These are phyloP conservation scores for Solanum hybrid DNA, from an alignment of 305 asterid species.

Conservation along the genomic window DNA sequence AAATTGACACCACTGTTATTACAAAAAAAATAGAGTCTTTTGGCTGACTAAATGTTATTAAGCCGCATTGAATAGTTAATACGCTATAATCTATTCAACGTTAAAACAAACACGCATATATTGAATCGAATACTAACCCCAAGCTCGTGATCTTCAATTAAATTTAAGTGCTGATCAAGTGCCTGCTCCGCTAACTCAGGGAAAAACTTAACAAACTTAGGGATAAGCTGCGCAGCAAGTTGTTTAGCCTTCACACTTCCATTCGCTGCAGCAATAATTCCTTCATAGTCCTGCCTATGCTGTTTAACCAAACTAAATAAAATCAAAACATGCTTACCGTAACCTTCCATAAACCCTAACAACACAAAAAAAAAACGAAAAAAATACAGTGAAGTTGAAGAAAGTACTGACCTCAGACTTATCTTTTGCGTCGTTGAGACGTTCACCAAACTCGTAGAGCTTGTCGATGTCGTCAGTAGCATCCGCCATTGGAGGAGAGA, in stretches of 20 bases:
- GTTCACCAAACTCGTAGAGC: constrained; percentile 75
- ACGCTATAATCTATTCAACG: not conserved
- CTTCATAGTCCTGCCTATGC: constrained; percentile 68
- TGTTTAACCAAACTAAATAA: constrained; percentile 17
- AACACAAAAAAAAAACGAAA: not conserved
- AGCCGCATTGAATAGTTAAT: not conserved
- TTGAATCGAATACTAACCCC: constrained; percentile 38
- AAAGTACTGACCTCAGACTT: constrained; percentile 53
- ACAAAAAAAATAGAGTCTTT: not conserved
- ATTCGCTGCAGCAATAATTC: constrained; percentile 67
- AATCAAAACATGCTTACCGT: not conserved
- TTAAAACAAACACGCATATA: not conserved
- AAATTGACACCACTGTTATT: not conserved
- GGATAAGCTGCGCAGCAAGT: constrained; percentile 86
- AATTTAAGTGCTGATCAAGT: constrained; percentile 61
- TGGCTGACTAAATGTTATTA: not conserved
- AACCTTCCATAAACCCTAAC: not conserved
- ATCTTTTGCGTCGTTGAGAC: constrained; percentile 69
- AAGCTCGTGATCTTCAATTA: constrained; percentile 82
- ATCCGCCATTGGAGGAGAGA: constrained; percentile 35
- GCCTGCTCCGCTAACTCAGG: constrained; percentile 71
- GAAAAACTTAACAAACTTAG: constrained; percentile 72
- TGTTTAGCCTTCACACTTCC: constrained; percentile 86
- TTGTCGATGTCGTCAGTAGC: constrained; percentile 61
- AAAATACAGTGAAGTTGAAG: not conserved